Evolutionary conservation across 2,329 filamentous ascomycete species (phyloP), one percentile per base, ranked within the genome.

Genomic region (Diplocarpon mali): DNA sequence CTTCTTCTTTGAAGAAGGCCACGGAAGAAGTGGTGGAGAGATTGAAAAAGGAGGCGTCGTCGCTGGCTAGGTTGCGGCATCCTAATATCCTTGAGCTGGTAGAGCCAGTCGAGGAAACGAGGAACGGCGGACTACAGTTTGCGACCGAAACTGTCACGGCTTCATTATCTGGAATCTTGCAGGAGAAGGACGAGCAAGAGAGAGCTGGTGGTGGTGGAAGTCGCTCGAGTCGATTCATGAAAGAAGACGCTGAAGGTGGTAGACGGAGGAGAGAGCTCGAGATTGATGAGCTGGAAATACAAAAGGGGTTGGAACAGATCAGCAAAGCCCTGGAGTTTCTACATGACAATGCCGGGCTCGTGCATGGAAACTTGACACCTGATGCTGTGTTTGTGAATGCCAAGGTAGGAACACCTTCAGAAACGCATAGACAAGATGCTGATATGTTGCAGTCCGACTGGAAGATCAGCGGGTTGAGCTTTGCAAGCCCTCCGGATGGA

Each of bases 381-480:
- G 90, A 96, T 52, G 85, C 89, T 14, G 80, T 98, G 52, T 83
- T 95, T 53, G 79, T 98, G 64, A 98, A 98, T 66, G 78, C 85
- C 34, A 98, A 98, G 76, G 81, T 77, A 67, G 50, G 73, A 63
- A 38, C 15, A 7, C 20, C 38, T n/a, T 45, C 28, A 14, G 20
- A 36, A 14, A 42, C 38, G 40, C 27, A 30, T 38, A 14, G 28
- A 42, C 31, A 47, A 20, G n/a, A 55, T 44, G 64, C 59, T 61
- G 43, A 61, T 49, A 65, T 52, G 64, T 60, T 50, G 58, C 58
- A 85, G 81, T 94, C 86, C 38, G 92, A 98, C 64, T 98, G 92
- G 92, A 98, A 98, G 64, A 85, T 98, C 49, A 90, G 88, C 56
- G 92, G 90, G n/a, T 73, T 98, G 32, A 78, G 84, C 0, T 98